These are phyloP conservation scores for Naematelia aurantialba DNA, from an alignment of 768 basidiomycete species.

Conservation along the genomic window DNA sequence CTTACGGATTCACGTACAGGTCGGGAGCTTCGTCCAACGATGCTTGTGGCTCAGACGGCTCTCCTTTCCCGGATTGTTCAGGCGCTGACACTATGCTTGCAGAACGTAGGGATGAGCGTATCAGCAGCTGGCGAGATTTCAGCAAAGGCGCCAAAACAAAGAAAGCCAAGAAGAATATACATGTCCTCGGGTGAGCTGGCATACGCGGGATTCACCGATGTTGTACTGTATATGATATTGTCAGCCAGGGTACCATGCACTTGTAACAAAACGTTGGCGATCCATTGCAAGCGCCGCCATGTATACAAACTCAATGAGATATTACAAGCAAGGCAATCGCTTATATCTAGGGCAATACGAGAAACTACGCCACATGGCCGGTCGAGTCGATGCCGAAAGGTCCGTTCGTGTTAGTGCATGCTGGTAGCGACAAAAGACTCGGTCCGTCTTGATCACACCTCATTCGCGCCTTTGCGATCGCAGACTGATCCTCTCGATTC, in stretches of 20 bases:
- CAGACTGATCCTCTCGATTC: neutral
- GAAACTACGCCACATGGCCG: no score
- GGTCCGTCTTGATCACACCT: no score
- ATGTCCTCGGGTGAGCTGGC: constrained; percentile 41
- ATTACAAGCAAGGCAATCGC: no score
- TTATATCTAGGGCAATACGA: no score
- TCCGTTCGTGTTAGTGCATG: no score
- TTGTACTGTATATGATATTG: neutral
- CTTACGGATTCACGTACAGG: neutral
- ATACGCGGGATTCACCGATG: neutral
- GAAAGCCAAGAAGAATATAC: constrained; percentile 46
- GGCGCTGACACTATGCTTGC: constrained; percentile 7
- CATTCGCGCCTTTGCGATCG: neutral
- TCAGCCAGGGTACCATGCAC: neutral
- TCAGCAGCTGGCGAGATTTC: constrained; percentile 45
- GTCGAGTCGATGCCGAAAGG: no score
- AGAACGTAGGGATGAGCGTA: constrained; percentile 47
- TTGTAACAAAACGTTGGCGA: neutral
- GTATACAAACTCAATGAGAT: no score
- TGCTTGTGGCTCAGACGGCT: no score
- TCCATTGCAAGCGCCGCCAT: neutral
- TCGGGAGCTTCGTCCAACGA: constrained; percentile 12
- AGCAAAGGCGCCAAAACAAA: constrained; percentile 28
- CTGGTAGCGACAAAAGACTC: no score
- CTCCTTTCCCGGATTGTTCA: constrained; percentile 2